Conservation (phyloP, 257 asterid genomes). For the Solanum corneliomulleri region DNA sequence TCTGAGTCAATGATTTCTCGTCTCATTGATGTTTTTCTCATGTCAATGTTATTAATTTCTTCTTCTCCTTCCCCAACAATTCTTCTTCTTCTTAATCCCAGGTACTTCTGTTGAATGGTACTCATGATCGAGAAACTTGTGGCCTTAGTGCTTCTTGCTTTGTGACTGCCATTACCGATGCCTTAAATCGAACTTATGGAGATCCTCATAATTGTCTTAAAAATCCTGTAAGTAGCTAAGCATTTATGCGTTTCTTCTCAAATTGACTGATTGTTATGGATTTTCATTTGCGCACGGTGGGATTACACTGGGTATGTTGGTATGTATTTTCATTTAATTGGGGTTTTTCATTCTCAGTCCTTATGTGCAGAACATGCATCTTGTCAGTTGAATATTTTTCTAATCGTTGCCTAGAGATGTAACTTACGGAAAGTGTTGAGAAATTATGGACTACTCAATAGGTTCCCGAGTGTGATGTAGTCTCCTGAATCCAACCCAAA, state of each 20-base stretch:
- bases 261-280: neutral
- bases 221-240: conserved; percentile 46
- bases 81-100: conserved; percentile 5
- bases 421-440: neutral
- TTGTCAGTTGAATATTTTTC: neutral
- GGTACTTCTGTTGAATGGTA: conserved; percentile 88
- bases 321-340: neutral
- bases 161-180: conserved; percentile 86
- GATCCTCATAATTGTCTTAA: conserved; percentile 51
- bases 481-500: neutral
- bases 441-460: neutral
- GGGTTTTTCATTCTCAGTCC: neutral
- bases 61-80: neutral
- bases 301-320: neutral
- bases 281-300: neutral
- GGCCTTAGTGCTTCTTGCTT: conserved; percentile 81
- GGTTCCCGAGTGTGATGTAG: neutral
- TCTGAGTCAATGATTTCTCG: neutral
- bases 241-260: neutral
- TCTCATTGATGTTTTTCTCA: neutral
- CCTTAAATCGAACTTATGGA: conserved; percentile 82
- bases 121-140: conserved; percentile 82
- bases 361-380: neutral
- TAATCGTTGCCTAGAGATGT: neutral
- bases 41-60: neutral